Percentiles rank a stretch among this genome's conserved stretches.
phyloP scores from a whole-genome alignment of 345 rosid species.

The Lenwebbia sp. region DNA sequence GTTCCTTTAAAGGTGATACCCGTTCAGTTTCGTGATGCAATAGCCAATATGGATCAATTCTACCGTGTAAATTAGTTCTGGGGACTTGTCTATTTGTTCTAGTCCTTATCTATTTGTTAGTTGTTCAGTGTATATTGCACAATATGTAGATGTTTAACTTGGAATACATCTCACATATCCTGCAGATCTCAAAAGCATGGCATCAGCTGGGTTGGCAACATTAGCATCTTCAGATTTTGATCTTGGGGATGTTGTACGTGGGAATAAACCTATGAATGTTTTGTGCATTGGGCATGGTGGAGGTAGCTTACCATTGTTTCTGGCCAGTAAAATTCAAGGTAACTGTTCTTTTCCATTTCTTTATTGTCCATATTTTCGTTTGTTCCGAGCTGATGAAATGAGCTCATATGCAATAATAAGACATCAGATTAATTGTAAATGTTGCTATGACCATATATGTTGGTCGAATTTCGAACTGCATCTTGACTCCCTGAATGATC shows the following conservation, averaged over 20 bases:
- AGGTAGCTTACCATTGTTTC: constrained; percentile 78
- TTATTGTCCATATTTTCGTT: neutral
- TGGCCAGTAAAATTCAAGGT: constrained; percentile 84
- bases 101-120: neutral
- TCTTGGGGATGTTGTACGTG: constrained; percentile 35
- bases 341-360: neutral
- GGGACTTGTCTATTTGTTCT: neutral
- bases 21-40: neutral
- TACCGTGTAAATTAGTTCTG: neutral
- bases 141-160: neutral
- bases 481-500: neutral
- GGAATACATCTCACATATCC: neutral
- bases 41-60: neutral
- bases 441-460: neutral
- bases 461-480: neutral
- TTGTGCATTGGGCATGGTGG: constrained; percentile 94
- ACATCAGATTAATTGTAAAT: neutral
- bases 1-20: neutral
- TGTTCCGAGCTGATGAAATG: neutral
- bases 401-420: neutral
- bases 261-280: constrained; percentile 51
- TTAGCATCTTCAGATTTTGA: constrained; percentile 48
- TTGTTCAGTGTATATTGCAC: neutral
- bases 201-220: constrained; percentile 61
- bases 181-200: constrained; percentile 90